Conservation (phyloP, 129 eudicot species). For the Arctium lappa region DNA sequence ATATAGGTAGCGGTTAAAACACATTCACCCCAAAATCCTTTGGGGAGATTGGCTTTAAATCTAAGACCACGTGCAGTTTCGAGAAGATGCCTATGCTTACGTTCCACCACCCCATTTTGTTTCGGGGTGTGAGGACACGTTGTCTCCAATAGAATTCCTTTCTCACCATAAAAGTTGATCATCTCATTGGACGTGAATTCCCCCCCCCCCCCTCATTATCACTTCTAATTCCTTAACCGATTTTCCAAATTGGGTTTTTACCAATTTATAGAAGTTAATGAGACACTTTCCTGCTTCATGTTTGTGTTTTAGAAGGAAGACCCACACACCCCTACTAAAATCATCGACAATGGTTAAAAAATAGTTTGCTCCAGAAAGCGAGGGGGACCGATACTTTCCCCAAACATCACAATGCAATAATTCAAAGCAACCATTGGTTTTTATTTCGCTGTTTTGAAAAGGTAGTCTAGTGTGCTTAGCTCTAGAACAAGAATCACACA, state of each 20-base stretch:
- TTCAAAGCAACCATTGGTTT: background rate
- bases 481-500: slow-evolving; percentile 3
- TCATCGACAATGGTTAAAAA: slow-evolving; percentile 26
- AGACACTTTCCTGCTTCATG: background rate
- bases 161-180: background rate
- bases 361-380: background rate
- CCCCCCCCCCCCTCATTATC: slow-evolving; percentile 8
- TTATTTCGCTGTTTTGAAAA: background rate
- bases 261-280: background rate
- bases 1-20: slow-evolving; percentile 2
- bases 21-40: slow-evolving; percentile 12
- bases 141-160: background rate
- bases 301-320: background rate
- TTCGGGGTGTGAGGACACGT: slow-evolving; percentile 1
- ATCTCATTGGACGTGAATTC: background rate
- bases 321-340: background rate
- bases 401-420: slow-evolving; percentile 16
- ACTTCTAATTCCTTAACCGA: background rate
- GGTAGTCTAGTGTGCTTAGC: slow-evolving; percentile 8
- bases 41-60: background rate
- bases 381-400: background rate
- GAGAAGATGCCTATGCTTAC: slow-evolving; percentile 9
- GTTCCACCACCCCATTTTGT: no score
- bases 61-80: slow-evolving; percentile 1
- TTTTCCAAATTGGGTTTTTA: background rate